Evolutionary conservation across 768 basidiomycete genomes (phyloP), one percentile per base, ranked within the genome.

Genomic region (Suillus subaureus): DNA sequence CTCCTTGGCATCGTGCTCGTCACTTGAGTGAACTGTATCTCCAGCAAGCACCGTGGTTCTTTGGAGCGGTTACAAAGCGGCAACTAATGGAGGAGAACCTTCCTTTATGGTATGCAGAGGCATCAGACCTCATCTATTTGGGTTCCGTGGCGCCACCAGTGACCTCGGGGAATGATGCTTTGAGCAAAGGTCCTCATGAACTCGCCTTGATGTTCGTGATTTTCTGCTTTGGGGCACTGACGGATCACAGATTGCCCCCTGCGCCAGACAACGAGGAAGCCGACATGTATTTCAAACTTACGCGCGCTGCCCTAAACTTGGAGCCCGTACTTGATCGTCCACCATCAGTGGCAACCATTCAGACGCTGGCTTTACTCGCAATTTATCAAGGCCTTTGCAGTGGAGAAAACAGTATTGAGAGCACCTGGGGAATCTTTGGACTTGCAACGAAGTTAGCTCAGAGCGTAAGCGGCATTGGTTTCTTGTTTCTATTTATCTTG

Each of bases 41-140:
- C 47, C 87, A 88, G n/a, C 87, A 90, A 70, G 89, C 90, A 3
- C 88, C 89, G 0, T 93, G 91, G 91, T 91, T 92, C 72, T 91
- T 90, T 65, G 88, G 90, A 26, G 87, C 90, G 2, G 85, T 92
- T 43, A 87, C 87, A 3, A 79, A 81, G 52, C 79, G 79, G 18
- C 90, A 93, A 67, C 75, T 90, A 11, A 74, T 85, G n/a, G 86
- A 89, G 64, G 88, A 90, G 66, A 75, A 86, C 21, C 77, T 90
- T n/a, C 89, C 89, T 18, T 69, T 85, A 51, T 90, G 87, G 86
- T 91, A 89, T 66, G 74, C 74, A n/a, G 87, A 84, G 68, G 84
- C 83, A 4, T 73, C 49, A 67, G 75, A 60, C 66, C 77, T 69
- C 62, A 49, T 67, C 21, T 61, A 66, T 61, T 70, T 71, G 6